Base-by-base conservation (phyloP, 306 rosid species). In the Vachellia collinsii region DNA sequence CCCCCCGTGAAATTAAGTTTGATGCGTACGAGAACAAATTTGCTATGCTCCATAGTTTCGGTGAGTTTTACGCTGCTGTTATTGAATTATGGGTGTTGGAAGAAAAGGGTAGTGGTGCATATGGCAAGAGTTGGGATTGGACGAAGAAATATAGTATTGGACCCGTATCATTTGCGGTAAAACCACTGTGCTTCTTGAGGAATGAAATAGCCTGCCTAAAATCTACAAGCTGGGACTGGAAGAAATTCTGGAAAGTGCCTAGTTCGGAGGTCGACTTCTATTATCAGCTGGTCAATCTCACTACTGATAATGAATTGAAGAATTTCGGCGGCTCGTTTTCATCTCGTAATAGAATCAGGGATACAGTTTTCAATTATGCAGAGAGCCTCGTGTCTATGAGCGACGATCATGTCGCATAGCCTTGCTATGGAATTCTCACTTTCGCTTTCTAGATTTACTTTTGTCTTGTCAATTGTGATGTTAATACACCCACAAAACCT, bases 121-220 rank as follows among this genome's bases (percentile, higher is more conserved):
- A 9, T 58, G 64, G 34, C 6, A 10, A 20, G 64, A 23, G 7
- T 0, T 59, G 38, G 66, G 12, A 16, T 23, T 59, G 66, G 66
- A 59, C 16, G 10, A 59, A 59, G 38, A 59, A 59, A 23, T 59
- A 23, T 23, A 59, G 4, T 8, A 8, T 20, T 9, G 5, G 14
- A 20, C 29, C 14, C n/a, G 3, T 11, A 7, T n/a, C 11, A 6
- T 4, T 2, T n/a, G 8, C 0, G 0, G 3, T 54, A 19, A 0
- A 8, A 20, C 36, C 64, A 20, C 2, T 8, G 10, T 8, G 36
- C 14, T 6, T 56, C 7, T 59, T 37, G 65, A 59, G 16, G 36
- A 23, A 59, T 59, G 65, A 59, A 58, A 20, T 58, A n/a, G 34
- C 2, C 34, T 29, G 34, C 34, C 34, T 29, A 29, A 29, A 29